Evolutionary conservation across 2,329 filamentous ascomycete species (phyloP).

Genomic region (Colletotrichum somersetense): DNA sequence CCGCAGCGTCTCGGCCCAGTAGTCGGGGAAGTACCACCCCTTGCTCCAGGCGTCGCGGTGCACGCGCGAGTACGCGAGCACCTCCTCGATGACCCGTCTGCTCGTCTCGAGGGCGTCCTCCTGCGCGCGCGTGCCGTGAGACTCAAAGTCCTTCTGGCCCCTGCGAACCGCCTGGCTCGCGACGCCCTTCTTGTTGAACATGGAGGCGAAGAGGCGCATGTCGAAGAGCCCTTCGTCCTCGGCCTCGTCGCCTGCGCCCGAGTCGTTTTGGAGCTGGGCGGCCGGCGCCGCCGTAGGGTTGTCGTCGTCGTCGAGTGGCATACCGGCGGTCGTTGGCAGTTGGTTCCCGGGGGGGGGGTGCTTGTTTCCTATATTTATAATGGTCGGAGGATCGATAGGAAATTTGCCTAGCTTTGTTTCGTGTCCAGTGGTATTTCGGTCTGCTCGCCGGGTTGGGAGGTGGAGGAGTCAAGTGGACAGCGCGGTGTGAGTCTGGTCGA

Average conservation of each 20-base stretch:
- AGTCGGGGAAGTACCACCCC: conserved; percentile 80
- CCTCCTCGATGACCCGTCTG: conserved; percentile 88
- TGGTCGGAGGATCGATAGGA: not conserved
- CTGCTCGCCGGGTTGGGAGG: not conserved
- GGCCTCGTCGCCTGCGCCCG: conserved; percentile 63
- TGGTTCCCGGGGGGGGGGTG: not conserved
- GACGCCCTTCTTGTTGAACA: conserved; percentile 64
- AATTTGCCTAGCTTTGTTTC: not conserved
- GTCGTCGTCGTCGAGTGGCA: conserved; percentile 59
- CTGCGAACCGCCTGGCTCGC: conserved; percentile 81
- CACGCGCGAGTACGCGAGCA: conserved; percentile 80
- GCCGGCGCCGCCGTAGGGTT: conserved; percentile 46
- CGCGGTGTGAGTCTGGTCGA: conserved; percentile 11
- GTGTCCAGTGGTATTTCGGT: not conserved
- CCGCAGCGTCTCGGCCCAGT: conserved; percentile 54
- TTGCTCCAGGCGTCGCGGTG: conserved; percentile 78
- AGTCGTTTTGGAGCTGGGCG: conserved; percentile 45
- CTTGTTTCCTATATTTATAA: not conserved
- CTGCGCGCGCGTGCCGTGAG: conserved; percentile 88
- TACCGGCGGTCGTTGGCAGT: conserved; percentile 40
- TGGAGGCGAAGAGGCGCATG: conserved; percentile 77
- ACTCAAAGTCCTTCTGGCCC: conserved; percentile 97
- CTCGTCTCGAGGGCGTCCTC: conserved; percentile 82
- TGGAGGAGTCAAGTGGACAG: not conserved
- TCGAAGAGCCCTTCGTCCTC: conserved; percentile 87